These are phyloP conservation scores for Jatropha multifida DNA, from an alignment of 441 rosid species.

Conservation along the genomic window DNA sequence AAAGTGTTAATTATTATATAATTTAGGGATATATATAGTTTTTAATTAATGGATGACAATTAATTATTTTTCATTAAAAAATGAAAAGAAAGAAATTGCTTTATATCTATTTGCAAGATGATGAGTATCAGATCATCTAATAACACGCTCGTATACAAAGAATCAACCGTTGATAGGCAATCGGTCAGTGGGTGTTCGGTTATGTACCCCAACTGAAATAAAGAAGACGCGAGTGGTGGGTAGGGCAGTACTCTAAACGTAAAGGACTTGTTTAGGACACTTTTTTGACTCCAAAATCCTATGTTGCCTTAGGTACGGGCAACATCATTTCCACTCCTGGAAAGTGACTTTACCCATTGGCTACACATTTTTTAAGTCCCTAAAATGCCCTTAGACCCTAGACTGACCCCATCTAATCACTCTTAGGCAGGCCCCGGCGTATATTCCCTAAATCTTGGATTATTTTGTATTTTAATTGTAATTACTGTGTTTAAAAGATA, in stretches of 20 bases:
- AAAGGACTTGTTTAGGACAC: not conserved
- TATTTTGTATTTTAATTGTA: slow-evolving; percentile 27
- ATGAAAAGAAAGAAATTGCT: too few relatives aligned
- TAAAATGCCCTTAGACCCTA: slow-evolving; percentile 2
- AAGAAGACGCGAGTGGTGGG: slow-evolving; percentile 1
- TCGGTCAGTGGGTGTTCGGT: not conserved
- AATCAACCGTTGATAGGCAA: not conserved
- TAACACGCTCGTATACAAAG: not conserved
- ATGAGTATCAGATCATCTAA: too few relatives aligned
- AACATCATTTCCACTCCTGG: not conserved
- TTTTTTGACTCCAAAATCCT: slow-evolving; percentile 2
- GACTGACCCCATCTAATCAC: slow-evolving; percentile 10
- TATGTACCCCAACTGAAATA: not conserved
- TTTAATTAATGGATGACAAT: too few relatives aligned
- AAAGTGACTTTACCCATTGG: not conserved
- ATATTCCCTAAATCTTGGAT: slow-evolving; percentile 47
- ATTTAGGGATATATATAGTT: too few relatives aligned
- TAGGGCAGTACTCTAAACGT: not conserved
- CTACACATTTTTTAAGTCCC: not conserved
- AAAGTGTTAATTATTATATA: too few relatives aligned
- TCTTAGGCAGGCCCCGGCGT: slow-evolving; percentile 38
- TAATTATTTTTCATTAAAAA: too few relatives aligned
- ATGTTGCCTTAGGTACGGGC: slow-evolving; percentile 6
- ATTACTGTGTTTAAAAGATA: slow-evolving; percentile 35
- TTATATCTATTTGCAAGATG: too few relatives aligned